Percentiles rank a stretch among this genome's conserved stretches.
Conservation (phyloP, 495 filamentous ascomycete species). For the Penicillium samsonianum region DNA sequence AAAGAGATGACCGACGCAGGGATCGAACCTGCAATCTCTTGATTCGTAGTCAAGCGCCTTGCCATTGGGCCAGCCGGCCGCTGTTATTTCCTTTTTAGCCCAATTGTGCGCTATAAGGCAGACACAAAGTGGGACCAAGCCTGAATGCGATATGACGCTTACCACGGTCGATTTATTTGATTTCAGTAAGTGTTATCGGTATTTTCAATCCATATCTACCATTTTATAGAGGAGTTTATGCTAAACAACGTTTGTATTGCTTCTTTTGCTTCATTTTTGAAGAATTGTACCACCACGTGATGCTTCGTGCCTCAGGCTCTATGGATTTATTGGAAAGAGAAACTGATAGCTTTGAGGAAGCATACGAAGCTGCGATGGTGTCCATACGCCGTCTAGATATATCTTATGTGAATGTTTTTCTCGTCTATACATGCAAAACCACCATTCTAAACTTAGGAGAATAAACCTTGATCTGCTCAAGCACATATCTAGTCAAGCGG, state of each 20-base stretch:
- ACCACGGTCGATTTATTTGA: neutral
- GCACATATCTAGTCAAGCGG: neutral
- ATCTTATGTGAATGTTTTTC: too few relatives aligned
- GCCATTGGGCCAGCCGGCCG: slow-evolving; percentile 62
- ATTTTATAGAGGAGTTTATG: neutral
- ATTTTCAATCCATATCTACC: neutral
- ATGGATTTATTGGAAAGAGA: too few relatives aligned
- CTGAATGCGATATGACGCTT: neutral
- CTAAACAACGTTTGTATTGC: neutral
- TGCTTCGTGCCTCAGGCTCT: too few relatives aligned
- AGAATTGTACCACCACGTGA: neutral
- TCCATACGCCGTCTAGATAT: too few relatives aligned
- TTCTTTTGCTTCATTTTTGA: neutral
- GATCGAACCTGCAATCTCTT: slow-evolving; percentile 56
- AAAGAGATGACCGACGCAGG: slow-evolving; percentile 40
- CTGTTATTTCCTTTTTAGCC: too few relatives aligned
- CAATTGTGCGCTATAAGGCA: neutral
- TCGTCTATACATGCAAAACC: neutral
- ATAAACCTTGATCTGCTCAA: neutral
- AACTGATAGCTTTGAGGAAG: too few relatives aligned
- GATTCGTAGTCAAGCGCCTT: slow-evolving; percentile 73
- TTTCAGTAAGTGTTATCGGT: neutral
- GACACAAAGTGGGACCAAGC: neutral
- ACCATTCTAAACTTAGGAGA: neutral
- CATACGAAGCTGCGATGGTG: too few relatives aligned